Percentiles rank a stretch among this genome's conserved stretches.
phyloP scores from a whole-genome alignment of 2,329 filamentous ascomycete species.

The Sporothrix euskadiensis region DNA sequence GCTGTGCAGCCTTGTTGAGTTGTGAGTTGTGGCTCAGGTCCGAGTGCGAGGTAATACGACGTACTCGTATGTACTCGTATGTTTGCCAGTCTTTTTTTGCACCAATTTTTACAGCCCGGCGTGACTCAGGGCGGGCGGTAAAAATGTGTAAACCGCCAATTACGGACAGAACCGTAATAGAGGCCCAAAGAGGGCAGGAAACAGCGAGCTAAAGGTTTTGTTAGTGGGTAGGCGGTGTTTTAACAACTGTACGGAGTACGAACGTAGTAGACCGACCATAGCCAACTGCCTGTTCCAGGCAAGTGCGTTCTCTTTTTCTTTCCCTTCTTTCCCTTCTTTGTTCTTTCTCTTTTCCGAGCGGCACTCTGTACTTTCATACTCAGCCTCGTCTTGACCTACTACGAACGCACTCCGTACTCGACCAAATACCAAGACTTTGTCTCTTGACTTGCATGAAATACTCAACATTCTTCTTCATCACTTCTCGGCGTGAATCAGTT shows the following conservation, averaged over 20 bases:
- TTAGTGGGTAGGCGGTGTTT: too few relatives aligned
- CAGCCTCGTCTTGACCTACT: background rate
- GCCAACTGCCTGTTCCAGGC: conserved; percentile 11
- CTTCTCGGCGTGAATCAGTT: background rate
- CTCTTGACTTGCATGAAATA: too few relatives aligned
- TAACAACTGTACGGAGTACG: too few relatives aligned
- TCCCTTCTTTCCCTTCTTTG: background rate
- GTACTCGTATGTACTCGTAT: too few relatives aligned
- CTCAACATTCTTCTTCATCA: background rate
- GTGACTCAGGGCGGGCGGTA: too few relatives aligned
- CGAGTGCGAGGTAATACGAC: background rate
- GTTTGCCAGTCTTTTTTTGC: too few relatives aligned
- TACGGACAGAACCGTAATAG: too few relatives aligned
- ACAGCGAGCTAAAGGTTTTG: background rate
- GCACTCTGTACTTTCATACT: background rate
- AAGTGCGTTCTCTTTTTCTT: background rate
- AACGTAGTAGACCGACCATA: background rate
- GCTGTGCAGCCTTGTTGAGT: too few relatives aligned
- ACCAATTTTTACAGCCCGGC: too few relatives aligned
- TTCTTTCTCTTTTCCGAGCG: background rate
- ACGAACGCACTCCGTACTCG: too few relatives aligned
- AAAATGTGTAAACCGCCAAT: too few relatives aligned
- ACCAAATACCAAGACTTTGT: background rate
- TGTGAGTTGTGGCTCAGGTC: background rate
- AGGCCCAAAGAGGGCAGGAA: background rate